Evolutionary conservation across 345 rosid species (phyloP), one percentile per base, ranked within the genome.

Genomic region (Atalantia buxifolia): DNA sequence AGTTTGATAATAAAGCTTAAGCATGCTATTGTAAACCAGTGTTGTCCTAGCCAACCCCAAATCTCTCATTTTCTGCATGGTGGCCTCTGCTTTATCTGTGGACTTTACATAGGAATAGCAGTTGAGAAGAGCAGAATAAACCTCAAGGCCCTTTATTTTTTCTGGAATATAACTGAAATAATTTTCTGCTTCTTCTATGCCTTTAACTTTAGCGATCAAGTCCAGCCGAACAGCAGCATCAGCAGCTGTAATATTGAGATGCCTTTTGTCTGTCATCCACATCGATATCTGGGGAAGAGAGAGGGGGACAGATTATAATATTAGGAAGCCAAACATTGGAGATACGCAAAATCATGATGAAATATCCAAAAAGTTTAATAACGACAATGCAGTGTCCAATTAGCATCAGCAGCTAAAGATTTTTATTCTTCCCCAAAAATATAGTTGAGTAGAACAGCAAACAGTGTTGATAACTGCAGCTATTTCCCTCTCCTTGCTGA

Each of bases 231-330:
- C 25, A 21, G 89, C 84, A 69, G 64, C 31, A 61, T 84, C 86
- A 31, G 5, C 21, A 24, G 66, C 4, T 1, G 77, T 71, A 55
- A 82, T 82, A 4, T 22, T 4, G 2, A 76, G 8, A 38, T 67
- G 61, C 65, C 77, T 76, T 80, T 78, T 76, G 25, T 85, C 86
- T 22, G 72, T 80, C 88, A 89, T 83, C 90, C 92, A 89, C 38
- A 57, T 74, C 5, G 84, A 84, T 56, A 89, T 62, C 90, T 89
- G 81, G 33, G 18, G 33, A 59, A 71, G 50, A 57, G 69, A 38
- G 64, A 9, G 22, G 2, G 24, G 16, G 1, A 12, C 22, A 25
- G n/a, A 40, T 27, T 14, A 75, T 5, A 40, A n/a, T n/a, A 38
- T n/a, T 9, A 12, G 28, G 50, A 66, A 19, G 48, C 36, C 21